Base-by-base conservation (phyloP, 768 basidiomycete genomes). In the Leccinum subgranulosum region DNA sequence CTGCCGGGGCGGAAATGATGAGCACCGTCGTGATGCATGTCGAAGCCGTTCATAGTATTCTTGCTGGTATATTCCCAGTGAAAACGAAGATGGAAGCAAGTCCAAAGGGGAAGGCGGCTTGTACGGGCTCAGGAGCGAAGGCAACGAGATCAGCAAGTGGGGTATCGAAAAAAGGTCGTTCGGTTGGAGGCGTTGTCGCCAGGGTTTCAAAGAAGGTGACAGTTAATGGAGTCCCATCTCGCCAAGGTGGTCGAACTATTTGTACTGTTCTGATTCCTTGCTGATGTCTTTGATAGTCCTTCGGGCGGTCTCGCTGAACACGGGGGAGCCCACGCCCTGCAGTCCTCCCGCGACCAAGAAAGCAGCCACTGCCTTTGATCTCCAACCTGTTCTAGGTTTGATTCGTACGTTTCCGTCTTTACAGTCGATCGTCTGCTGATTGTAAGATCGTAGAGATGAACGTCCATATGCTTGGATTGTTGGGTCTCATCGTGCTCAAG, bases 401-500 rank as follows among this genome's bases (percentile, higher is more conserved):
- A 76, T 88, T 27, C 81, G 88, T 89, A 63, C 47, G 86, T 21
- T 71, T 19, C 3, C 19, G 11, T 54, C 14, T 50, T 11, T 0
- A 8, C n/a, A 8, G 25, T 25, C 27, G 5, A 11, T 51, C 49
- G 14, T 27, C 11, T 27, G 21, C 39, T 61, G 53, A 61, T 17
- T 21, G 23, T 0, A 4, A 8, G 29, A 0, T 15, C 19, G 14
- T 61, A 89, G 87, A 84, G 57, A 77, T 85, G 61, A 74, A 78
- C 19, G 71, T 82, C 0, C 77, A 84, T 48, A 73, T 95, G 45
- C 79, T 92, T 17, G 88, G 90, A 2, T 63, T 93, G 9, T 72
- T 94, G 4, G 87, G 86, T 0, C 79, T 89, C 17, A 74, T 81
- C 3, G 72, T 94, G 5, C 76, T 81, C 17, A 87, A 87, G 58